A percentile compares a stretch with the other conserved stretches of the same genome.
phyloP scores from a whole-genome alignment of 139 green algal species.

The Coelastrella sp. region DNA sequence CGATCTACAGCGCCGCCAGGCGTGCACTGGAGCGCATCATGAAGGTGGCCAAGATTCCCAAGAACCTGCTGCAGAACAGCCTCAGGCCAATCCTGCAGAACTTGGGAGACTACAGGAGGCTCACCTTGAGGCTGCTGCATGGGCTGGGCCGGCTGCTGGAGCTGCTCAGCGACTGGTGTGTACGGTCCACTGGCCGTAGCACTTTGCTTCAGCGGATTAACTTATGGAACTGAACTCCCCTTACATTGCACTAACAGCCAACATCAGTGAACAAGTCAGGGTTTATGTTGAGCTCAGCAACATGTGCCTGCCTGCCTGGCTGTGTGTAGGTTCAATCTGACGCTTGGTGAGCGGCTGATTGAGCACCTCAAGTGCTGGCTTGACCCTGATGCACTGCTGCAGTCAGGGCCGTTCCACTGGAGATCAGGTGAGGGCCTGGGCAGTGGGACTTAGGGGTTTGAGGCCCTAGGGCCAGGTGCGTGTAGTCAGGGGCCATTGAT shows the following conservation, averaged over 20 bases:
- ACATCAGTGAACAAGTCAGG: no score
- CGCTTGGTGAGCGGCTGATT: slow-evolving; percentile 94
- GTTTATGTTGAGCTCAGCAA: no score
- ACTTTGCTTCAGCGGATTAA: background rate
- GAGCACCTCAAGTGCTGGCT: slow-evolving; percentile 96
- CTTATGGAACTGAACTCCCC: background rate
- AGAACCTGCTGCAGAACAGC: slow-evolving; percentile 78
- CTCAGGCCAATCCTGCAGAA: slow-evolving; percentile 92
- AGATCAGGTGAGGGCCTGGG: slow-evolving; percentile 63
- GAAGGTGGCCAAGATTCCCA: slow-evolving; percentile 65
- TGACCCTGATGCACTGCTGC: slow-evolving; percentile 72
- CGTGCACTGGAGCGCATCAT: slow-evolving; percentile 50
- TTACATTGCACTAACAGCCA: background rate
- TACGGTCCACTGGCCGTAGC: background rate
- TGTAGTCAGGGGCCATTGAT: background rate
- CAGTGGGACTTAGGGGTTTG: no score
- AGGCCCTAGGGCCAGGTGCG: background rate
- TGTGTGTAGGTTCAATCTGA: slow-evolving; percentile 87
- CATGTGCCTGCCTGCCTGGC: background rate
- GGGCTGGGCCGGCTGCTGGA: slow-evolving; percentile 84
- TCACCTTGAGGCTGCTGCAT: slow-evolving; percentile 75
- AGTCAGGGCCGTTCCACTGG: slow-evolving; percentile 48
- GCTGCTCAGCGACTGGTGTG: slow-evolving; percentile 82
- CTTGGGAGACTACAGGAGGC: slow-evolving; percentile 78
- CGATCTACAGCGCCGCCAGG: slow-evolving; percentile 53